Evolutionary conservation across 345 rosid genomes (phyloP), one percentile per base, ranked within the genome.

Genomic region (Salix arbutifolia): DNA sequence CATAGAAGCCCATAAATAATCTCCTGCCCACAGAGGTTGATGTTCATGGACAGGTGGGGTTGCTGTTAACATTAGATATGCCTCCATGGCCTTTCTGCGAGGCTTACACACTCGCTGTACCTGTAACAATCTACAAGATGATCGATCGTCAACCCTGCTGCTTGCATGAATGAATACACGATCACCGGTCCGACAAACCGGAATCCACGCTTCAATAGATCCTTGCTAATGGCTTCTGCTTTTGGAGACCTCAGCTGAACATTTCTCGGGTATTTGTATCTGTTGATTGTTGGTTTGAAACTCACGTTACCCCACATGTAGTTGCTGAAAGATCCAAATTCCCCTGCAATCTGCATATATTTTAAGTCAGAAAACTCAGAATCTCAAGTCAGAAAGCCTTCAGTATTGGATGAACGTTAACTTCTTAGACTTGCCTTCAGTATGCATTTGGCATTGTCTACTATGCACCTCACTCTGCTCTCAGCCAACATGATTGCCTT

Each of bases 101-200:
- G 94, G 73, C 87, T 83, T 14, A 92, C 90, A 80, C 99, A 96
- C 53, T 96, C 95, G 67, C 67, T 69, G 48, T 91, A 88, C 80
- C 99, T 85, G 77, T 83, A 96, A 75, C 98, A 93, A 80, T 93
- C 94, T 10, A 91, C 90, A 17, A 93, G 91, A 77, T 96, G 99
- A 73, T 93, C 99, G 4, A 93, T 93, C 1, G 94, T 90, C 74
- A 93, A 53, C 26, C 99, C 99, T 4, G 98, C 97, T 11, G 96
- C 98, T 60, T 96, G 99, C 94, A 93, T 91, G 83, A 96, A 96
- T 13, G 97, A 96, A 66, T 88, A 88, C 70, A 96, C 90, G 1
- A 96, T 96, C 80, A 96, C 99, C 7, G 99, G 99, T 28, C 99
- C 99, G 0, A 90, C 98, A 3, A 92, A 86, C 62, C 99, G 82